Base-by-base conservation (phyloP, 768 basidiomycete species). In the Chalciporus pseudorubinellus region DNA sequence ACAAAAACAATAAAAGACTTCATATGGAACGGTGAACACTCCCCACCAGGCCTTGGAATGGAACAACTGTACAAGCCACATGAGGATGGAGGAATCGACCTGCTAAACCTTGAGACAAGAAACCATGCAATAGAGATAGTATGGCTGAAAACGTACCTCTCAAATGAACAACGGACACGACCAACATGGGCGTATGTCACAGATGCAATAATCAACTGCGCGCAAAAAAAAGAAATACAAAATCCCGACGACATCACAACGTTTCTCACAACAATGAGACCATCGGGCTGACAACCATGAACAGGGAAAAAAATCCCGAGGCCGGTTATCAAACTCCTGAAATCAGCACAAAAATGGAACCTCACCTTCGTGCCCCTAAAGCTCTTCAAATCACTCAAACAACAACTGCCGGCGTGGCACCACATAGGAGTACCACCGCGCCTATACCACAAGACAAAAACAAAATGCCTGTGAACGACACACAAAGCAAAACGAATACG, bases 301-400 rank as follows among this genome's bases (percentile, higher is more conserved):
- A 28, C 26, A 5, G 26, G 19, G 0, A 31, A 14, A 0, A 12
- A 34, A 22, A 6, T 4, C 2, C 45, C 52, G 3, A 18, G 3
- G 0, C 7, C 10, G 0, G 4, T 46, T 0, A 14, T 28, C 0
- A 1, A 9, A 0, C 16, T 50, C 0, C 20, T 55, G 0, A 7
- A 43, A 11, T 39, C 40, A 0, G 48, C 16, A 2, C 16, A 33
- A 0, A 39, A 43, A 19, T 12, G 3, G 11, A 42, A 6, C 4
- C 6, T n/a, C 0, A 19, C 19, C 13, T 34, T 39, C 5, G 26
- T n/a, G 34, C 33, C 38, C 0, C 8, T 8, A 1, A 48, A 47
- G 11, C 20, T 53, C 0, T 48, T 26, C 0, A 39, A 34, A 7
- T 0, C 2, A 1, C 20, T 52, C 0, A 53, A 53, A 18, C 11